Base-by-base conservation (phyloP, 129 eudicot genomes). In the Centrapalus pauciflorus region DNA sequence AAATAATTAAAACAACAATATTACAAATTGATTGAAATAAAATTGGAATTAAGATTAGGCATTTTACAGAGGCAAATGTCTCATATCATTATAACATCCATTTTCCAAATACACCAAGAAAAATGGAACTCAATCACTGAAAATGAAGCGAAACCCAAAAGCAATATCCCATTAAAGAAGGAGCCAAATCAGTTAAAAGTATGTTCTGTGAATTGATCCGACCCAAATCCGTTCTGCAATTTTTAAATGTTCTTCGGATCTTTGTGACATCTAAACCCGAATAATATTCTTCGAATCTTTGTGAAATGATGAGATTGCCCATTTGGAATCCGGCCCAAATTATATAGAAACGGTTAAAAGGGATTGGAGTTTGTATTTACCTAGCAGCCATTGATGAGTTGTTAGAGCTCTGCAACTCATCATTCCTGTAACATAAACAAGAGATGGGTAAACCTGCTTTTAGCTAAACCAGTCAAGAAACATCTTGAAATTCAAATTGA, bases 331-430 rank as follows among this genome's bases (percentile, higher is more conserved):
- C 19, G 17, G 14, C n/a, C 19, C 4, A 1, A 24, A 14, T 16
- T 5, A 23, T 13, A 19, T 3, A 55, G 20, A 34, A 26, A 20
- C 20, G 6, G 5, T 1, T 32, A 41, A 30, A 32, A 21, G 32
- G 57, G 38, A 56, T 20, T 13, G 30, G 77, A 48, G 48, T 26
- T 0, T 13, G 27, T 64, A 14, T 13, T 64, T 74, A 87, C 95
- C 77, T 82, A 3, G 75, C 82, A 65, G 87, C 85, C 93, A 87
- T 79, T 82, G 97, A 72, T 77, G 88, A 80, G 92, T 84, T 71
- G 16, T 80, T 73, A 27, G 66, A 78, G 85, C 80, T 84, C 90
- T 72, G 81, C 71, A 82, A 76, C 76, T 77, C 29, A 57, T 77
- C 80, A 40, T 28, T 72, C 75, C 97, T 90, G 86, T 41, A 52